These are phyloP conservation scores for Russula vinacea DNA, from an alignment of 768 basidiomycete species.

Conservation along the genomic window DNA sequence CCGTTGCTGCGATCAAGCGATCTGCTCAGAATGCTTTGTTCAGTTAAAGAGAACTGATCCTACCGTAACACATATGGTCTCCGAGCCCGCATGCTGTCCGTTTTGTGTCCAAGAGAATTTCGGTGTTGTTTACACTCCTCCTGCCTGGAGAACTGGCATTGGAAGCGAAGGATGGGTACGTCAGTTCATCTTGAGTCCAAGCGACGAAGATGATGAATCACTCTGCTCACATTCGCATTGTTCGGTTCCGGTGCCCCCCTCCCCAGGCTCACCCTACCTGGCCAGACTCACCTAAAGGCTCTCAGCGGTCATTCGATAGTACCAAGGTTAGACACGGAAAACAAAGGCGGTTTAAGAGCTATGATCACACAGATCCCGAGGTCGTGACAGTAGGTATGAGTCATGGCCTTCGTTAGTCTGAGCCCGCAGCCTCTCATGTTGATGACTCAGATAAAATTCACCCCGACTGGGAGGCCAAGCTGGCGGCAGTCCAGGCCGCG, in stretches of 20 bases:
- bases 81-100: constrained; percentile 95
- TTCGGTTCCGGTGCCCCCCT: constrained; percentile 7
- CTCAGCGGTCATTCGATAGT: constrained; percentile 39
- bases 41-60: constrained; percentile 98
- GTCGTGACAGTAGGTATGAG: constrained; percentile 84
- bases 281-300: constrained; percentile 53
- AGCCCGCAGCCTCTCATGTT: constrained; percentile 19
- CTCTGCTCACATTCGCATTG: neutral
- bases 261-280: constrained; percentile 39
- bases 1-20: constrained; percentile 96
- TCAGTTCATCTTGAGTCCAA: constrained; percentile 27
- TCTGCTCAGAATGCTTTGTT: constrained; percentile 99
- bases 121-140: constrained; percentile 83
- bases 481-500: constrained; percentile 91
- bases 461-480: constrained; percentile 96
- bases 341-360: constrained; percentile 84
- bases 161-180: constrained; percentile 69
- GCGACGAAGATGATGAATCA: constrained; percentile 21
- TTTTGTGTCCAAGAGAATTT: constrained; percentile 98
- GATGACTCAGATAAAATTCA: constrained; percentile 78
- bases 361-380: constrained; percentile 78
- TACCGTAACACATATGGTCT: constrained; percentile 90
- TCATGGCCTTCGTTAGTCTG: neutral
- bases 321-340: constrained; percentile 28
- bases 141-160: constrained; percentile 76